These are phyloP conservation scores for Lachancea kluyveri DNA, from an alignment of 805 yeast genomes.

Conservation along the genomic window DNA sequence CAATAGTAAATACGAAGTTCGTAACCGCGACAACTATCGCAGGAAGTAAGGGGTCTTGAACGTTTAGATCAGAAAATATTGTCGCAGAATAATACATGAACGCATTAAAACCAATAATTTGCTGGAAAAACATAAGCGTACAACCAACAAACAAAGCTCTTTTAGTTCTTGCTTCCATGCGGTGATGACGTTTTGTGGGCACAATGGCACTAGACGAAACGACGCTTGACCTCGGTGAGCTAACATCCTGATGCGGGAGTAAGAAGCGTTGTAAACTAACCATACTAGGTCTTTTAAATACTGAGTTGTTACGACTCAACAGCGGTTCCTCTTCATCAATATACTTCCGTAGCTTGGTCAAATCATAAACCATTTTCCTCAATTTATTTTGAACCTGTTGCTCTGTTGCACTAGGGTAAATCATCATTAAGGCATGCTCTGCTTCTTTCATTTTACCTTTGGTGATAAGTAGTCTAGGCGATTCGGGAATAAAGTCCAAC, in stretches of 20 bases:
- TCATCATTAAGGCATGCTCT: conserved; percentile 37
- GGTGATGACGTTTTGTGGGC: conserved; percentile 10
- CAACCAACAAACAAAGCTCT: conserved; percentile 43
- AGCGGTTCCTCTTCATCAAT: conserved; percentile 24
- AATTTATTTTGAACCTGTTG: conserved; percentile 42
- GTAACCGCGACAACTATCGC: conserved; percentile 50
- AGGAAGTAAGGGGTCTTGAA: conserved; percentile 48
- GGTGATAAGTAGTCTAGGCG: conserved; percentile 40
- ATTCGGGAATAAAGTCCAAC: conserved; percentile 43
- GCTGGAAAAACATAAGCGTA: conserved; percentile 50
- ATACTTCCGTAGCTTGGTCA: conserved; percentile 27
- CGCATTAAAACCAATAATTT: conserved; percentile 56
- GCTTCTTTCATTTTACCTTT: conserved; percentile 31
- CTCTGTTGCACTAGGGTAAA: conserved; percentile 38
- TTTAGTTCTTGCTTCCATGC: conserved; percentile 29
- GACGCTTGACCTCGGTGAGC: background rate
- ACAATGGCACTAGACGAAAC: background rate
- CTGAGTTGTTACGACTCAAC: conserved; percentile 31
- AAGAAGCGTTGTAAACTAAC: conserved; percentile 5
- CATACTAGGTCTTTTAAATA: conserved; percentile 13
- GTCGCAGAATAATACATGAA: conserved; percentile 59
- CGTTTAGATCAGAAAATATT: conserved; percentile 46
- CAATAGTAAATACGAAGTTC: conserved; percentile 49
- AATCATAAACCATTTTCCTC: conserved; percentile 42
- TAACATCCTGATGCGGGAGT: background rate